phyloP scores from a whole-genome alignment of 306 rosid genomes.

The Citrullus mucosospermus region DNA sequence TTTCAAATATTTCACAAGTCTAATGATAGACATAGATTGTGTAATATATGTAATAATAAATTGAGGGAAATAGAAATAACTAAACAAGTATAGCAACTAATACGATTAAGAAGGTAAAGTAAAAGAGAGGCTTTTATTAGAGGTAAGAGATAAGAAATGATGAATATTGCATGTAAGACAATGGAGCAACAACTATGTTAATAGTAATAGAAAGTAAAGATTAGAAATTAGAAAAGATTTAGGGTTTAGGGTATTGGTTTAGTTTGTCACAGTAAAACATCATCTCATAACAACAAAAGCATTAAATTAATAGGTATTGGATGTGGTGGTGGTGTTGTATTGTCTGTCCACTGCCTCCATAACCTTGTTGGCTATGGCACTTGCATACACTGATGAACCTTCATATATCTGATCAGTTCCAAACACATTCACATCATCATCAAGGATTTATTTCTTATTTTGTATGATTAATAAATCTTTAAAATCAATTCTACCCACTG shows the following conservation, averaged over 20 bases:
- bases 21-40: too few relatives aligned
- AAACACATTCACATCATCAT: not conserved
- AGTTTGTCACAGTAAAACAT: not conserved
- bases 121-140: not conserved
- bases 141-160: not conserved
- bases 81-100: too few relatives aligned
- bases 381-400: conserved; percentile 48
- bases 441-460: too few relatives aligned
- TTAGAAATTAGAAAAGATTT: not conserved
- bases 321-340: conserved; percentile 10
- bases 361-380: conserved; percentile 44
- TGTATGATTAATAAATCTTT: too few relatives aligned
- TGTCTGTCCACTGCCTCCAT: conserved; percentile 45
- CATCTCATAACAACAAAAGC: not conserved
- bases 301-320: not conserved
- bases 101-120: not conserved
- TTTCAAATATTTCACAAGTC: too few relatives aligned
- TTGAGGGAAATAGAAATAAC: too few relatives aligned
- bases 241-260: not conserved
- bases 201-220: not conserved
- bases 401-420: conserved; percentile 29
- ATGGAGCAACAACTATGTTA: not conserved
- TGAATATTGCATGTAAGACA: not conserved
- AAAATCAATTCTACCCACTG: too few relatives aligned
- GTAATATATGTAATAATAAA: too few relatives aligned